A percentile compares a stretch with the other conserved stretches of the same genome.
Conservation (phyloP, 352 stramenopile genomes). For the Phytopythium helicoides region DNA sequence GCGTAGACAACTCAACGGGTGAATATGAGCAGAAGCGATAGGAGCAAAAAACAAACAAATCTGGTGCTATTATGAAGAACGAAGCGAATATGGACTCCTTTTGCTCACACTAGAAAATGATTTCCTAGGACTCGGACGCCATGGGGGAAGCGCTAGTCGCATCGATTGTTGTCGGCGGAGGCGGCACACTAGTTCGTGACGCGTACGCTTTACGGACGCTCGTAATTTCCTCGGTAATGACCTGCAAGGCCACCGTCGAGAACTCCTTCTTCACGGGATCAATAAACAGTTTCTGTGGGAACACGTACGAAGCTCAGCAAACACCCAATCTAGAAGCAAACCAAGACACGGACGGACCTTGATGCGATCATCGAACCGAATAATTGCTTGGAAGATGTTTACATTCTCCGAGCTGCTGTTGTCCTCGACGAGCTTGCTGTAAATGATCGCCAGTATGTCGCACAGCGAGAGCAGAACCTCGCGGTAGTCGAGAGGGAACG, state of each 20-base stretch:
- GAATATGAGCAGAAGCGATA: too few relatives aligned
- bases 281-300: conserved; percentile 78
- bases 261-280: conserved; percentile 84
- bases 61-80: too few relatives aligned
- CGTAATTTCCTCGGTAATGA: conserved; percentile 61
- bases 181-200: conserved; percentile 7
- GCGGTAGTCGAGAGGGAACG: conserved; percentile 79
- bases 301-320: background rate
- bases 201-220: conserved; percentile 50
- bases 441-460: conserved; percentile 79
- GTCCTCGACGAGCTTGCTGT: conserved; percentile 81
- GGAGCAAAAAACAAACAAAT: too few relatives aligned
- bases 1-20: too few relatives aligned
- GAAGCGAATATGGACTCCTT: too few relatives aligned
- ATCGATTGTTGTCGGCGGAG: background rate
- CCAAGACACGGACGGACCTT: conserved; percentile 36
- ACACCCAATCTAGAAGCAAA: background rate
- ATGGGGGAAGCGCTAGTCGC: background rate
- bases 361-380: conserved; percentile 80
- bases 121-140: background rate
- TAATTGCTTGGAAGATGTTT: conserved; percentile 71
- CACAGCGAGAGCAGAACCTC: conserved; percentile 79
- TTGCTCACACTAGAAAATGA: background rate
- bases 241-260: conserved; percentile 45
- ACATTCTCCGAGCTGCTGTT: conserved; percentile 71